These are phyloP conservation scores for Sphaerosporella brunnea DNA, from an alignment of 495 filamentous ascomycete genomes.

Conservation along the genomic window DNA sequence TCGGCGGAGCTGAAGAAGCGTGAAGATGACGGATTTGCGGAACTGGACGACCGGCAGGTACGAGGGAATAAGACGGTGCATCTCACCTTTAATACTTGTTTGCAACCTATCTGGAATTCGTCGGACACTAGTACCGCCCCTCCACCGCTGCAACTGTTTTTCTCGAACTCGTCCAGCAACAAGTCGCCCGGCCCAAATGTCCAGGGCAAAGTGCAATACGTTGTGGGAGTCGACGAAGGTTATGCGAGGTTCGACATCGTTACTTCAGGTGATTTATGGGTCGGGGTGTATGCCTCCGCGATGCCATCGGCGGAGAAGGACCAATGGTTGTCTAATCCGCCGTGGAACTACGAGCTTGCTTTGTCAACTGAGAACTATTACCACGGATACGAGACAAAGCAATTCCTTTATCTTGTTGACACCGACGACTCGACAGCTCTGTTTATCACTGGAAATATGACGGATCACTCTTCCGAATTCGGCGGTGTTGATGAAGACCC, in stretches of 20 bases:
- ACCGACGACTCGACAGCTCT: slow-evolving; percentile 61
- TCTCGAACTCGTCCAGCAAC: slow-evolving; percentile 50
- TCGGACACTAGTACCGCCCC: slow-evolving; percentile 24
- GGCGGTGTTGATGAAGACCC: slow-evolving; percentile 18
- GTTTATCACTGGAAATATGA: slow-evolving; percentile 53
- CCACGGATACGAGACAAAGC: slow-evolving; percentile 37
- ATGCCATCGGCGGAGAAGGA: slow-evolving; percentile 28
- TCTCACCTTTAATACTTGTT: slow-evolving; percentile 65
- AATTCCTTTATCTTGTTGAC: slow-evolving; percentile 54
- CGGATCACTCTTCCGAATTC: slow-evolving; percentile 29
- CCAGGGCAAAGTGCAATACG: slow-evolving; percentile 31
- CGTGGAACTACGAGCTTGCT: slow-evolving; percentile 61
- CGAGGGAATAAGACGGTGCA: slow-evolving; percentile 38
- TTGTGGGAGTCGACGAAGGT: slow-evolving; percentile 36
- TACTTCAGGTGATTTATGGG: slow-evolving; percentile 45
- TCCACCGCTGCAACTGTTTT: slow-evolving; percentile 59
- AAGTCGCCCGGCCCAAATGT: slow-evolving; percentile 45
- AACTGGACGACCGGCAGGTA: slow-evolving; percentile 22
- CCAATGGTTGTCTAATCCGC: slow-evolving; percentile 32
- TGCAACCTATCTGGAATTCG: slow-evolving; percentile 42
- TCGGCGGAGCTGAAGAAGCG: background rate
- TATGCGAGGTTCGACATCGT: slow-evolving; percentile 41
- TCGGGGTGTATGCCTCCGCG: slow-evolving; percentile 53
- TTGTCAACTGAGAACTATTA: slow-evolving; percentile 64
- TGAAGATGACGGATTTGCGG: slow-evolving; percentile 11